Evolutionary conservation across 75 land plant species (phyloP).

Genomic region (Pinus taeda): DNA sequence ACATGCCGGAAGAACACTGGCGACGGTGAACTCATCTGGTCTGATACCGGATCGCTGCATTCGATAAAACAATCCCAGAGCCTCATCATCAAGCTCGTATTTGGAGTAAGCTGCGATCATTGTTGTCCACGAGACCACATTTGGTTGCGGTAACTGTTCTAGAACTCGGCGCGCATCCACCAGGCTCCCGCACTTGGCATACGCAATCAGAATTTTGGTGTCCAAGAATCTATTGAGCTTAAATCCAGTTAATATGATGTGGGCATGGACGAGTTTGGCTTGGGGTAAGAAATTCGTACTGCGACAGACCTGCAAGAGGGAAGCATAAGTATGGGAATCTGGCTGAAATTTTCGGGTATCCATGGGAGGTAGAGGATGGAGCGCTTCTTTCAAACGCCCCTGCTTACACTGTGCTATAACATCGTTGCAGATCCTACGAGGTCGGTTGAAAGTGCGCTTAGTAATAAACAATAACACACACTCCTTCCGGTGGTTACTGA

Average conservation of each 20-base stretch:
- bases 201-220: slow-evolving; percentile 10
- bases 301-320: neutral
- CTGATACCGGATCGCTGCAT: slow-evolving; percentile 1
- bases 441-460: no score
- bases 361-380: neutral
- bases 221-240: neutral
- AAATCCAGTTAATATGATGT: neutral
- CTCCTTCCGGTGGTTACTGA: no score
- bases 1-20: slow-evolving; percentile 10
- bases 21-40: slow-evolving; percentile 6
- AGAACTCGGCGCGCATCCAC: slow-evolving; percentile 6
- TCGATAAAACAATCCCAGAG: slow-evolving; percentile 3
- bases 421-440: neutral
- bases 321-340: slow-evolving; percentile 5
- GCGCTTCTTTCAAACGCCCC: neutral
- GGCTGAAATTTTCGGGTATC: neutral
- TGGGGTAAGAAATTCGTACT: neutral
- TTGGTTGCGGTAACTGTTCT: neutral
- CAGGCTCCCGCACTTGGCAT: slow-evolving; percentile 2
- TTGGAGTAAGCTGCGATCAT: slow-evolving; percentile 12
- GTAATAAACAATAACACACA: no score
- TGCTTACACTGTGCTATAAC: neutral
- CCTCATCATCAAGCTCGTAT: neutral
- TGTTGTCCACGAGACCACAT: slow-evolving; percentile 13
- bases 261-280: slow-evolving; percentile 11